These are phyloP conservation scores for Juglanconis oblonga DNA, from an alignment of 2,329 filamentous ascomycete genomes.

Conservation along the genomic window DNA sequence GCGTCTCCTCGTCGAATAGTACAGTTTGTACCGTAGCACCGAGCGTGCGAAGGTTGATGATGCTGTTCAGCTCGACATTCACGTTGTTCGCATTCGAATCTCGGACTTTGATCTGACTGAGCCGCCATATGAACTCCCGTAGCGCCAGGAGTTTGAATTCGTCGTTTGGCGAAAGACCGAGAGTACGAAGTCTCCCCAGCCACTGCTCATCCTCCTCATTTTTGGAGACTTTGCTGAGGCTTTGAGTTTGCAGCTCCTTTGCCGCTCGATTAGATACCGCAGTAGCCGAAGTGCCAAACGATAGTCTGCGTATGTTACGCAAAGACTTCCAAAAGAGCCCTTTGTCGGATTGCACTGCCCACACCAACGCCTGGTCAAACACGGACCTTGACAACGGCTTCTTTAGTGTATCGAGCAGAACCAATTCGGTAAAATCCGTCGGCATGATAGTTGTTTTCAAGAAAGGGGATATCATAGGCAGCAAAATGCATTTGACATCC, in stretches of 20 bases:
- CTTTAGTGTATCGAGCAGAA: conserved; percentile 78
- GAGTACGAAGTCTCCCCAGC: conserved; percentile 78
- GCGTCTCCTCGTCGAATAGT: conserved; percentile 78
- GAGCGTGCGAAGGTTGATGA: conserved; percentile 72
- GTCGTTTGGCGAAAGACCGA: conserved; percentile 79
- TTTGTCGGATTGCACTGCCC: conserved; percentile 78
- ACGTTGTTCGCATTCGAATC: conserved; percentile 37
- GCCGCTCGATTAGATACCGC: conserved; percentile 53
- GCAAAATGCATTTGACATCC: conserved; percentile 78
- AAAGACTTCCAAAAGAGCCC: conserved; percentile 85
- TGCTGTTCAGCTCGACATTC: conserved; percentile 55
- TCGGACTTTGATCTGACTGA: conserved; percentile 68
- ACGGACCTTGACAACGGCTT: conserved; percentile 75
- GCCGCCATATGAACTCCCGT: conserved; percentile 86
- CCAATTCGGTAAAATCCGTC: conserved; percentile 63
- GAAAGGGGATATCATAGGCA: conserved; percentile 78
- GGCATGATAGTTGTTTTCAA: conserved; percentile 68
- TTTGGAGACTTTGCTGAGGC: conserved; percentile 62
- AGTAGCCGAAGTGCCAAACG: conserved; percentile 63
- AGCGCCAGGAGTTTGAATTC: conserved; percentile 85
- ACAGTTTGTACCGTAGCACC: conserved; percentile 83
- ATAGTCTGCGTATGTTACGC: conserved; percentile 60
- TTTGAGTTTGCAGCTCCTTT: conserved; percentile 53
- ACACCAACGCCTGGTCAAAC: conserved; percentile 80
- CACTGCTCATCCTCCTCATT: conserved; percentile 95